phyloP scores from a whole-genome alignment of 768 basidiomycete genomes.

The Mycena latifolia region DNA sequence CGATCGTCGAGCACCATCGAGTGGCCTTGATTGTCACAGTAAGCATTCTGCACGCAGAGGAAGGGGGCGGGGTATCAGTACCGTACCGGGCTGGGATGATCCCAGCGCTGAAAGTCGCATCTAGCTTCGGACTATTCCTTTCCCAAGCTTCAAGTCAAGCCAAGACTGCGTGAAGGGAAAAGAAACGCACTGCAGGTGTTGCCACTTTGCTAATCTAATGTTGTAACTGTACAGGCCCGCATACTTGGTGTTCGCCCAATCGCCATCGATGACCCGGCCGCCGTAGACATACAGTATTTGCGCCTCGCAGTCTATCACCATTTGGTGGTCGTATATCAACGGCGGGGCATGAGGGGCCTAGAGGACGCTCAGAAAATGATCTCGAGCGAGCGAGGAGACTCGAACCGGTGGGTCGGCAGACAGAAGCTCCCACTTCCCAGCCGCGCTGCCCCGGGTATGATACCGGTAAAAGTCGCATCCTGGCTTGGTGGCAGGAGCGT shows the following conservation, averaged over 20 bases:
- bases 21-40: conserved; percentile 61
- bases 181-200: conserved; percentile 68
- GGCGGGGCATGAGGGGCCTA: conserved; percentile 55
- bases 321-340: conserved; percentile 84
- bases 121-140: conserved; percentile 29
- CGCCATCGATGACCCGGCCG: conserved; percentile 77
- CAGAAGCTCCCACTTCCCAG: conserved; percentile 80
- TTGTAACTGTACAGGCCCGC: conserved; percentile 83
- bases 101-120: conserved; percentile 44
- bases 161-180: neutral
- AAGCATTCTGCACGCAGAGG: neutral
- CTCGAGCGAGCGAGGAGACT: neutral
- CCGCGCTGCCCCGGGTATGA: conserved; percentile 70
- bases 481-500: conserved; percentile 41
- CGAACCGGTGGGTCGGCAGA: conserved; percentile 76
- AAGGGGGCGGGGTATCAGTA: conserved; percentile 40
- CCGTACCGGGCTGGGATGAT: conserved; percentile 74
- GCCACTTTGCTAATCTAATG: conserved; percentile 75
- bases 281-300: conserved; percentile 85
- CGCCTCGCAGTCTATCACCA: conserved; percentile 78
- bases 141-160: conserved; percentile 16
- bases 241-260: conserved; percentile 70
- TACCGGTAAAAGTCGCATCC: conserved; percentile 85
- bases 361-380: conserved; percentile 4
- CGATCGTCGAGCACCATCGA: conserved; percentile 83